A percentile compares a stretch with the other conserved stretches of the same genome.
Conservation (phyloP, 179 eudicot species). For the Corrigiola litoralis region DNA sequence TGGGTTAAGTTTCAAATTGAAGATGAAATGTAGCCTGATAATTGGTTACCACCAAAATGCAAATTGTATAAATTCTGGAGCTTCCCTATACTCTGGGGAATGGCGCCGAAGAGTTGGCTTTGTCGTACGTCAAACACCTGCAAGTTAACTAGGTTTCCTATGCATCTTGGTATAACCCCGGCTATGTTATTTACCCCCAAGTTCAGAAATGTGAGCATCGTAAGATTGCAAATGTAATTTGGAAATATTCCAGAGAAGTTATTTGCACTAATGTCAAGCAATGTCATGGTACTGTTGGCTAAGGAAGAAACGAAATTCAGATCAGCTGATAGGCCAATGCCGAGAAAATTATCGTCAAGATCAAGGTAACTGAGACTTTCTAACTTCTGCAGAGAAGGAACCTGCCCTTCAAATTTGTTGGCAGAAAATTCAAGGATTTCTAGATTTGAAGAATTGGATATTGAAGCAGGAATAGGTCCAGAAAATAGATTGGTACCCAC, state of each 20-base stretch:
- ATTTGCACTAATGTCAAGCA: background rate
- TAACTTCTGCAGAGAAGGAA: slow-evolving; percentile 8
- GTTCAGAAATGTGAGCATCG: too few relatives aligned
- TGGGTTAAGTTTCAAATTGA: slow-evolving; percentile 10
- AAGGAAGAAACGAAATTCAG: slow-evolving; percentile 16
- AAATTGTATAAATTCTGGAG: background rate
- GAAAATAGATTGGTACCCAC: slow-evolving; percentile 8
- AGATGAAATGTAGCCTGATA: slow-evolving; percentile 12
- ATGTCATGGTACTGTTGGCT: slow-evolving; percentile 12
- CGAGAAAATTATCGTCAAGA: slow-evolving; percentile 2
- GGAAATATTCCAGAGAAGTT: slow-evolving; percentile 17
- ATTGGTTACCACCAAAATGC: background rate
- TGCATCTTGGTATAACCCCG: slow-evolving; percentile 20
- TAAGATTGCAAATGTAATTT: slow-evolving; percentile 13
- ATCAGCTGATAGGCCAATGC: background rate
- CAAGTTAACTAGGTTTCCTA: slow-evolving; percentile 17
- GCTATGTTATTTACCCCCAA: slow-evolving; percentile 13
- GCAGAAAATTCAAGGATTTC: background rate
- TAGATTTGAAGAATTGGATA: slow-evolving; percentile 20
- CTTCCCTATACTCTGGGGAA: slow-evolving; percentile 5
- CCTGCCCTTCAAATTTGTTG: slow-evolving; percentile 22
- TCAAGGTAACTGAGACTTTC: background rate
- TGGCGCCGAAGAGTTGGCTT: slow-evolving; percentile 8
- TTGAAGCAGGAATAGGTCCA: slow-evolving; percentile 4
- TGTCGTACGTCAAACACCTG: background rate